A percentile compares a stretch with the other conserved stretches of the same genome.
Conservation (phyloP, 208 protist genomes). For the Leishmania guyanensis region DNA sequence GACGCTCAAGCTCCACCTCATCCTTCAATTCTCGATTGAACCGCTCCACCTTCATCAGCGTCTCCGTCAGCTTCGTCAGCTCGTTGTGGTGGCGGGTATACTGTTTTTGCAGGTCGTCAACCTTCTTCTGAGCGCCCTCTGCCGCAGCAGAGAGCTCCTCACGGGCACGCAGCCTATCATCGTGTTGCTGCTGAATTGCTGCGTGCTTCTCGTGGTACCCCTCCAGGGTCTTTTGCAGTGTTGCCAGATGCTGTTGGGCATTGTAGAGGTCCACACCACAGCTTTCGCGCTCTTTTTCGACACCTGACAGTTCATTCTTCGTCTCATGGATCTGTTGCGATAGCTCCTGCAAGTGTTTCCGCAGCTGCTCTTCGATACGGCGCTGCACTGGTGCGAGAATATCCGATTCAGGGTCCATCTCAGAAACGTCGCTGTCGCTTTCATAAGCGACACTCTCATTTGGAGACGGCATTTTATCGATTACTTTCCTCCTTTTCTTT, state of each 20-base stretch:
- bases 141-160: conserved; percentile 62
- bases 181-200: conserved; percentile 72
- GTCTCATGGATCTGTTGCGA: conserved; percentile 86
- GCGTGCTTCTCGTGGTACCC: conserved; percentile 88
- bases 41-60: conserved; percentile 90
- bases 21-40: conserved; percentile 94
- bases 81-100: conserved; percentile 90
- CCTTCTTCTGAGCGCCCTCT: conserved; percentile 66
- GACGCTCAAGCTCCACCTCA: conserved; percentile 94
- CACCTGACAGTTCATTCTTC: conserved; percentile 69
- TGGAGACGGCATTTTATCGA: conserved; percentile 27
- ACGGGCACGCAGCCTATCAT: conserved; percentile 77
- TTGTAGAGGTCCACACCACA: conserved; percentile 96
- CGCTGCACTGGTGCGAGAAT: conserved; percentile 87
- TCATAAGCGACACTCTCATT: conserved; percentile 61
- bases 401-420: conserved; percentile 86
- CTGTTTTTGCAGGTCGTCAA: conserved; percentile 90
- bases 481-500: neutral
- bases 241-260: conserved; percentile 94
- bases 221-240: conserved; percentile 93
- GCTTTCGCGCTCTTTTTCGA: conserved; percentile 88
- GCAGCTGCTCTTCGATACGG: conserved; percentile 88
- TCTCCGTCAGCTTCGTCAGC: conserved; percentile 91
- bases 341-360: conserved; percentile 87
- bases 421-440: conserved; percentile 82